These are phyloP conservation scores for Xylaria sp. DNA, from an alignment of 2,329 filamentous ascomycete species.

Conservation along the genomic window DNA sequence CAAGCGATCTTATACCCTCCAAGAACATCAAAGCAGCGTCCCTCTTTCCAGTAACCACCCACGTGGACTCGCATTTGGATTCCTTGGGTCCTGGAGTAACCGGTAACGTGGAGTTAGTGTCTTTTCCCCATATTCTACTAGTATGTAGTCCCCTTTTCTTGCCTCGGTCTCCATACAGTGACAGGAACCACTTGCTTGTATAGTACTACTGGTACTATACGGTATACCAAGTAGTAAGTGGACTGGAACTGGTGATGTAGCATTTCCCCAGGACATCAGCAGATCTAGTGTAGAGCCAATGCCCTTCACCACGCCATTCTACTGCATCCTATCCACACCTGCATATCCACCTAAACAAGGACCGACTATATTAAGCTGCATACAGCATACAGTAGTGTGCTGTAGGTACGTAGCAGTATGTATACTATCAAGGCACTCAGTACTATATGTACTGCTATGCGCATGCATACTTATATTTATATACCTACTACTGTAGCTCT, in stretches of 20 bases:
- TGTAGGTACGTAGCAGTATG: not conserved
- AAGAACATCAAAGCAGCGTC: not conserved
- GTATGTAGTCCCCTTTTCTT: not conserved
- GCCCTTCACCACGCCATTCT: not conserved
- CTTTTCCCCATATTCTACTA: slow-evolving; percentile 10
- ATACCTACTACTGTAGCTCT: slow-evolving; percentile 8
- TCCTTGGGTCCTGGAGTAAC: not conserved
- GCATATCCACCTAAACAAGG: not conserved
- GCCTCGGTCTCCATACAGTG: slow-evolving; percentile 27
- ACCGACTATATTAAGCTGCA: slow-evolving; percentile 16
- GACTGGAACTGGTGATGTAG: slow-evolving; percentile 3
- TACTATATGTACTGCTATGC: not conserved
- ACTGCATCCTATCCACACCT: not conserved
- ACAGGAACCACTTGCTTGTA: slow-evolving; percentile 8
- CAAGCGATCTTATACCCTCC: slow-evolving; percentile 22
- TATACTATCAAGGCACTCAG: not conserved
- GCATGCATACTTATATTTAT: not conserved
- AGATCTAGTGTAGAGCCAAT: slow-evolving; percentile 10
- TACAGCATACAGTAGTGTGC: slow-evolving; percentile 4
- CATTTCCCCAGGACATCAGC: slow-evolving; percentile 32
- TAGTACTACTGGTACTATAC: no score
- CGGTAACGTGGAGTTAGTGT: slow-evolving; percentile 7
- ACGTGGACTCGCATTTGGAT: not conserved
- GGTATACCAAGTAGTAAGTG: not conserved
- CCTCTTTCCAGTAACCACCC: not conserved